Percentiles rank a stretch among this genome's conserved stretches.
Evolutionary conservation across 306 rosid species (phyloP).

Genomic region (Quercus rubra): DNA sequence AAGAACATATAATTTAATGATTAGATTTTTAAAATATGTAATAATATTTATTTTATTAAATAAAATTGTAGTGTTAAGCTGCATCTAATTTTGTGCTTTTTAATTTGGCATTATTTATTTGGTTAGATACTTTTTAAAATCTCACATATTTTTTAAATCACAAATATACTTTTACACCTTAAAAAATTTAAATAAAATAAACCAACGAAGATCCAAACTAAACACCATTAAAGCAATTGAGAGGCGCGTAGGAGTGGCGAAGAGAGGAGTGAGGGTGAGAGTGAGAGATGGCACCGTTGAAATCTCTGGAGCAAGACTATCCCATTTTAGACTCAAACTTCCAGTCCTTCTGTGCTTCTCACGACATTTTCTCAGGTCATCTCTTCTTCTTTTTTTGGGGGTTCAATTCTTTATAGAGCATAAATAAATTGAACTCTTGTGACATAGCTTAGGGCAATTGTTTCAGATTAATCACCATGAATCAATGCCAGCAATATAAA

Average conservation of each 20-base stretch:
- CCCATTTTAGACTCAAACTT: constrained; percentile 36
- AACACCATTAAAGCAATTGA: too few relatives aligned
- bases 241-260: background rate
- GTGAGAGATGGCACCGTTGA: constrained; percentile 46
- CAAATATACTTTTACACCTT: too few relatives aligned
- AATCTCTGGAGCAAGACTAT: constrained; percentile 35
- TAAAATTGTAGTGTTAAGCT: too few relatives aligned
- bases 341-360: constrained; percentile 39
- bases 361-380: constrained; percentile 32
- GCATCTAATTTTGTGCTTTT: too few relatives aligned
- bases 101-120: too few relatives aligned
- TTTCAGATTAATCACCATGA: background rate
- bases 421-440: background rate
- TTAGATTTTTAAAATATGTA: too few relatives aligned
- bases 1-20: accelerated
- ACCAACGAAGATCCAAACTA: too few relatives aligned
- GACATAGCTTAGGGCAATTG: background rate
- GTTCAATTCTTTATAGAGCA: background rate
- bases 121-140: too few relatives aligned
- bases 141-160: too few relatives aligned
- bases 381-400: background rate
- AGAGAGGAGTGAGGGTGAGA: constrained; percentile 6
- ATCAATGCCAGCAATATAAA: background rate
- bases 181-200: too few relatives aligned
- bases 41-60: too few relatives aligned